Conservation (phyloP, 83 land plant species). For the Picea abies region DNA sequence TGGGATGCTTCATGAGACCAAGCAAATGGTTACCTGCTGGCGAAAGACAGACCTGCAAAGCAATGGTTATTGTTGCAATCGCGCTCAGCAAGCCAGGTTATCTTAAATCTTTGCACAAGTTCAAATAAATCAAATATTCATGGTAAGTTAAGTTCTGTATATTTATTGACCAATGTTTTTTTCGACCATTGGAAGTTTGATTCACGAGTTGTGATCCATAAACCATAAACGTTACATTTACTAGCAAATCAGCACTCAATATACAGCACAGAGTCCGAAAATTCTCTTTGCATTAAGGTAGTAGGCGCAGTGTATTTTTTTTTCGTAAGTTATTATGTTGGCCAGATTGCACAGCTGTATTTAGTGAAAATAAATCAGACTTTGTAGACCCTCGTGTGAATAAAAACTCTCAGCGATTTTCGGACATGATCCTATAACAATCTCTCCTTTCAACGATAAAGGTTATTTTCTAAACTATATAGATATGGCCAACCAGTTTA, state of each 20-base stretch:
- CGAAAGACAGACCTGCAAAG: background rate
- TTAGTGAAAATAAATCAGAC: no score
- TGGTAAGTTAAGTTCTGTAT: background rate
- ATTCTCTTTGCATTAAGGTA: background rate
- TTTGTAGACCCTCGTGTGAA: no score
- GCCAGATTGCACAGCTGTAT: no score
- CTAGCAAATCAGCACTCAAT: slow-evolving; percentile 1
- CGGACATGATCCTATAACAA: no score
- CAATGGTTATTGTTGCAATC: background rate
- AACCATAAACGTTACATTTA: background rate
- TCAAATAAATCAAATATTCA: background rate
- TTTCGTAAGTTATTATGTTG: slow-evolving; percentile 5
- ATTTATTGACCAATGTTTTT: slow-evolving; percentile 8
- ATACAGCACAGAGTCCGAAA: slow-evolving; percentile 1
- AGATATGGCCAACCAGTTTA: no score
- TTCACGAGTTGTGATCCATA: background rate
- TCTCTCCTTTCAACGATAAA: no score
- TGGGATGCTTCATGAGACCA: slow-evolving; percentile 4
- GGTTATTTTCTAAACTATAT: no score
- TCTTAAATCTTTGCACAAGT: background rate
- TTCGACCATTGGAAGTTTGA: background rate
- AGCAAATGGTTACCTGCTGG: background rate
- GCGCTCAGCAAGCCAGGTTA: slow-evolving; percentile 3
- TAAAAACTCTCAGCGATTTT: no score
- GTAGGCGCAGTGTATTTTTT: background rate